Evolutionary conservation across 2,329 filamentous ascomycete species (phyloP).

Genomic region (Ceratocystis albifundus): DNA sequence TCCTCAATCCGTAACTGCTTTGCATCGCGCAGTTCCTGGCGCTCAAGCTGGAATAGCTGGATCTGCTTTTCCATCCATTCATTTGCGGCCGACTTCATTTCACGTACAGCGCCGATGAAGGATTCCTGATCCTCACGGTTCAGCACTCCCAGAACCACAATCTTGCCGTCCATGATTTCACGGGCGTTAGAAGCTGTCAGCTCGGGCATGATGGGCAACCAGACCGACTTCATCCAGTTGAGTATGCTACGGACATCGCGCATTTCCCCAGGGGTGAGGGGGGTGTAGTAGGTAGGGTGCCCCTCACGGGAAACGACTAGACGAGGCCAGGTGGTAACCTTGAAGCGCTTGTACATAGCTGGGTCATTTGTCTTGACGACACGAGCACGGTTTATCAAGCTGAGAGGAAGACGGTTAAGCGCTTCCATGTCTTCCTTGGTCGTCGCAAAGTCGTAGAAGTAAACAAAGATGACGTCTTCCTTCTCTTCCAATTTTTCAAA

Average conservation of each 20-base stretch:
- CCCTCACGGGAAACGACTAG: conserved; percentile 81
- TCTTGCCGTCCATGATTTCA: conserved; percentile 89
- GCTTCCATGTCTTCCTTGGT: conserved; percentile 85
- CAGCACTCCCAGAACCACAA: conserved; percentile 86
- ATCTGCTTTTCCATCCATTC: conserved; percentile 98
- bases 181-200: conserved; percentile 80
- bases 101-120: conserved; percentile 65
- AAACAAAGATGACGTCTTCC: conserved; percentile 91
- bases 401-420: conserved; percentile 73
- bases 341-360: conserved; percentile 67
- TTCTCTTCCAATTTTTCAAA: conserved; percentile 81
- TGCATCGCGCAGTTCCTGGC: conserved; percentile 82
- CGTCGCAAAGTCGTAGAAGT: conserved; percentile 95
- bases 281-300: conserved; percentile 79
- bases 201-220: conserved; percentile 92
- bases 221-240: conserved; percentile 90
- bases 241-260: conserved; percentile 68
- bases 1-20: conserved; percentile 96
- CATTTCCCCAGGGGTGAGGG: conserved; percentile 82
- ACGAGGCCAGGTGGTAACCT: conserved; percentile 94
- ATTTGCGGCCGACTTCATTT: conserved; percentile 88
- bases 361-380: conserved; percentile 82
- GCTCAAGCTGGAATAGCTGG: conserved; percentile 79
- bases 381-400: conserved; percentile 80
- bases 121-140: conserved; percentile 68